Conservation (phyloP, 345 rosid genomes). For the Arabidopsis thaliana region TAIR10.1 NC_003070.9:9735501-9736000, state of each 20-base stretch:
- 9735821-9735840: conserved; percentile 78
- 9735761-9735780: conserved; percentile 67
- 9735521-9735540: conserved; percentile 39
- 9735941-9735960: conserved; percentile 79
- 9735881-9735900: conserved; percentile 83
- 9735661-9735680: conserved; percentile 44
- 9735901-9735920: conserved; percentile 95
- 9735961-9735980: conserved; percentile 94
- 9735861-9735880: conserved; percentile 73
- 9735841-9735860: conserved; percentile 64
- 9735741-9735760: conserved; percentile 74
- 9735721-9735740: conserved; percentile 68
- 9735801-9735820: conserved; percentile 71
- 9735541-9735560: conserved; percentile 10
- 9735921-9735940: conserved; percentile 80
- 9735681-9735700: conserved; percentile 57
- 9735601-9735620: conserved; percentile 38
- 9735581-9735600: conserved; percentile 41
- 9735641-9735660: conserved; percentile 48
- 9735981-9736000: conserved; percentile 96
- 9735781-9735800: conserved; percentile 74
- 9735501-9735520: conserved; percentile 67
- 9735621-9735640: conserved; percentile 47
- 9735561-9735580: conserved; percentile 39
- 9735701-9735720: conserved; percentile 65